A percentile compares a stretch with the other conserved stretches of the same genome.
These are phyloP conservation scores for Guadua angustifolia DNA, from an alignment of 176 grass and related monocot genomes.

Conservation along the genomic window DNA sequence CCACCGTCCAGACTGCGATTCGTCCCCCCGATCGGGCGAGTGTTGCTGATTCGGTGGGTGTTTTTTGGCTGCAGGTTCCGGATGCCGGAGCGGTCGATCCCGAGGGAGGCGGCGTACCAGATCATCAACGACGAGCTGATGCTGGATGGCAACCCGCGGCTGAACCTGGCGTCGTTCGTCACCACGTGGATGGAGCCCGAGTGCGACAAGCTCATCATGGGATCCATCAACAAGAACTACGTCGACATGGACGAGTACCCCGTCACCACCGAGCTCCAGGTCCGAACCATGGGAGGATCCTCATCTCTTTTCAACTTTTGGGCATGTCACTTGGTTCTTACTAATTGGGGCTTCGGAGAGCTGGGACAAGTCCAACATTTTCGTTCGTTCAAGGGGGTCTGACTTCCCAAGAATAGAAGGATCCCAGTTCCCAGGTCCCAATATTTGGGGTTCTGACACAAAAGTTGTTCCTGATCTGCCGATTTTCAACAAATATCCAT, in stretches of 20 bases:
- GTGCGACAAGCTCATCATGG: slow-evolving; percentile 79
- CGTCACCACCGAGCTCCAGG: slow-evolving; percentile 99
- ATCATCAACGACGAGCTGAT: slow-evolving; percentile 90
- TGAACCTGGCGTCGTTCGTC: slow-evolving; percentile 79
- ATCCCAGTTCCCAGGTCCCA: not conserved
- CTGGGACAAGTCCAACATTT: not conserved
- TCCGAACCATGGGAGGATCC: slow-evolving; percentile 19
- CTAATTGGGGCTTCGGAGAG: not conserved
- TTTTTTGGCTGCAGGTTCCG: slow-evolving; percentile 43
- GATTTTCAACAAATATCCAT: not conserved
- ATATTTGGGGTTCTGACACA: not conserved
- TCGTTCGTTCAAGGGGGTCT: not conserved
- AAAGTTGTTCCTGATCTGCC: not conserved
- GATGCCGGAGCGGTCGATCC: slow-evolving; percentile 45
- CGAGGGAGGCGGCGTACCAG: slow-evolving; percentile 77
- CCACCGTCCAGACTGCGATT: not conserved
- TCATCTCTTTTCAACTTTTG: not conserved
- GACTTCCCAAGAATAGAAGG: not conserved
- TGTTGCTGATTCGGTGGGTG: not conserved
- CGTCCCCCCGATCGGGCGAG: not conserved
- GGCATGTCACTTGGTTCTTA: not conserved
- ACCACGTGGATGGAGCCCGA: slow-evolving; percentile 91
- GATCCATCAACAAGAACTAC: slow-evolving; percentile 90
- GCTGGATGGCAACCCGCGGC: slow-evolving; percentile 73
- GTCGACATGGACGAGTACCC: slow-evolving; percentile 99